phyloP scores from a whole-genome alignment of 1,139 yeast genomes.

The Wickerhamomyces sp. region DNA sequence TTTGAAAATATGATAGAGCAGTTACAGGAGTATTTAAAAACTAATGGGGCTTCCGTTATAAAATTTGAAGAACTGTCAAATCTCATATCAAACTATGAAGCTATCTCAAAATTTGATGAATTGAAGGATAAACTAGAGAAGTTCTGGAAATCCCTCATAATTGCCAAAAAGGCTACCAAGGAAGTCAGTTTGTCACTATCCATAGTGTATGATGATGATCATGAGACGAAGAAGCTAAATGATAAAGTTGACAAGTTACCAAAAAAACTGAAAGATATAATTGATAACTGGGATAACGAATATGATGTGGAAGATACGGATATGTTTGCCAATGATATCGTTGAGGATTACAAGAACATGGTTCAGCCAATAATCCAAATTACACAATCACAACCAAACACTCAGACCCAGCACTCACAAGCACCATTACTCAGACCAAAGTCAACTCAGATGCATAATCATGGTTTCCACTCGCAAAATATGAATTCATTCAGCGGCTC shows the following conservation, averaged over 20 bases:
- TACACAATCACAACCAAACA: conserved; percentile 1
- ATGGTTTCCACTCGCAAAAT: not conserved
- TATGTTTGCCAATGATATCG: conserved; percentile 3
- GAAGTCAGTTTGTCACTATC: conserved; percentile 13
- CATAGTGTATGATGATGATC: conserved; percentile 4
- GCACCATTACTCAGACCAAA: not conserved
- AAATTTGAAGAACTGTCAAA: conserved; percentile 5
- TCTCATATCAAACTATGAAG: not conserved
- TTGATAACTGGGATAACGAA: conserved; percentile 19
- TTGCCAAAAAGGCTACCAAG: conserved; percentile 7
- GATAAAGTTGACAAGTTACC: conserved; percentile 6
- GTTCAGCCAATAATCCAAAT: conserved; percentile 1
- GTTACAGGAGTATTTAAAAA: conserved; percentile 33
- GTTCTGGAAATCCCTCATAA: conserved; percentile 7
- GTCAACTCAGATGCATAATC: not conserved
- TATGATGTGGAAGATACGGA: conserved; percentile 1
- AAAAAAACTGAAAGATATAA: conserved; percentile 4
- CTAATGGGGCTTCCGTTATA: conserved; percentile 25
- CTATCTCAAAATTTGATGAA: not conserved
- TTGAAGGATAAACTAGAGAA: not conserved
- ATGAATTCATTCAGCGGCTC: not conserved
- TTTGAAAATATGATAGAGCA: conserved; percentile 49
- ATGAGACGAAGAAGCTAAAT: conserved; percentile 7
- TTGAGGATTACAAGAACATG: not conserved
- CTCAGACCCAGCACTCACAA: not conserved